Percentiles rank a stretch among this genome's conserved stretches.
Conservation (phyloP, 768 basidiomycete genomes). For the Plicaturopsis crispa region DNA sequence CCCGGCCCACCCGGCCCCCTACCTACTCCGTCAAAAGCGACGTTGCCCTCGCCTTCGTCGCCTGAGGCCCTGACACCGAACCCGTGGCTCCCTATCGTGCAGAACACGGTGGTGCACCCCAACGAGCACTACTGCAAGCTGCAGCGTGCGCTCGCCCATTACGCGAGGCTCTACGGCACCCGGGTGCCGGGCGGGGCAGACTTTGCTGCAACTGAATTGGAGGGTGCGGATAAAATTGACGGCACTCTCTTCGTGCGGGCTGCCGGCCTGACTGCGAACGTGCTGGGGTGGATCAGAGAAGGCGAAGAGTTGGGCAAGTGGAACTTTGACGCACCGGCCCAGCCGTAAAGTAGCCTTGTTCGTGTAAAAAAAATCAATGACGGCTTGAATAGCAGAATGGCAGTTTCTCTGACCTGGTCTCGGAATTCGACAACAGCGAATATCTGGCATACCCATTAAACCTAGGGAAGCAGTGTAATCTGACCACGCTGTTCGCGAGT, state of each 20-base stretch:
- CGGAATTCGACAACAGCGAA: too few relatives aligned
- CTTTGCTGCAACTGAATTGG: conserved; percentile 10
- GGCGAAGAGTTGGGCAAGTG: background rate
- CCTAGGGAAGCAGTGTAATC: too few relatives aligned
- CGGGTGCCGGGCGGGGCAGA: background rate
- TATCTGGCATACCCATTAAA: too few relatives aligned
- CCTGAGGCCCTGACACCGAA: conserved; percentile 23
- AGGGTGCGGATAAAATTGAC: conserved; percentile 1
- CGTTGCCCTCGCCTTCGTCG: conserved; percentile 5
- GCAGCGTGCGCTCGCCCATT: conserved; percentile 43
- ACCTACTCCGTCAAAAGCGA: conserved; percentile 5
- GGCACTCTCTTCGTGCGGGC: conserved; percentile 1
- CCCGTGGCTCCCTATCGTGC: conserved; percentile 30
- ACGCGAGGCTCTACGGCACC: conserved; percentile 13
- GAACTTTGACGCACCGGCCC: too few relatives aligned
- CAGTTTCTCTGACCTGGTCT: too few relatives aligned
- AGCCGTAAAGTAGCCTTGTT: too few relatives aligned
- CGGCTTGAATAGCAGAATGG: too few relatives aligned
- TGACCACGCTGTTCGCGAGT: too few relatives aligned
- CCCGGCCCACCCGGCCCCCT: conserved; percentile 9
- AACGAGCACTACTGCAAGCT: background rate
- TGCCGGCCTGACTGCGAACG: background rate
- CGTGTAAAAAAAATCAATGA: too few relatives aligned
- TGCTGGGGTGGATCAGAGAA: background rate
- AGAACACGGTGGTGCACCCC: conserved; percentile 22